Evolutionary conservation across 768 basidiomycete genomes (phyloP).

Genomic region (Lactifluus volemus): DNA sequence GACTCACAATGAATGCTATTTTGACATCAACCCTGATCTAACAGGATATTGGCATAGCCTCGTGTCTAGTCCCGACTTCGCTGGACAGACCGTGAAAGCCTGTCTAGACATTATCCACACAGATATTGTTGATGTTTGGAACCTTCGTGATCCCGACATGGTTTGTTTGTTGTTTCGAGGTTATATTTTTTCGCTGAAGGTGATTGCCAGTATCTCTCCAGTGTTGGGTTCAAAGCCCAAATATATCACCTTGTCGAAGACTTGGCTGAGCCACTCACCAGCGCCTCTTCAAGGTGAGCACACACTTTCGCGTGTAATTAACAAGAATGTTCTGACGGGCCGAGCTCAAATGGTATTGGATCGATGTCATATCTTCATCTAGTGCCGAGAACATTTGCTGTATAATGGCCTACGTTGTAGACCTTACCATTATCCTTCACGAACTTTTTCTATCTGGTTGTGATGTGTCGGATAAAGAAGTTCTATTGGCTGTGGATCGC

Average conservation of each 20-base stretch:
- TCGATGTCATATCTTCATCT: background rate
- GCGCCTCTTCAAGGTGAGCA: background rate
- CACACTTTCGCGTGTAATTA: background rate
- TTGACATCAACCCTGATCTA: background rate
- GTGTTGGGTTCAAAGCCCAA: background rate
- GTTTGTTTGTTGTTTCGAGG: background rate
- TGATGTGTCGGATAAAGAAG: background rate
- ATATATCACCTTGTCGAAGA: conserved; percentile 7
- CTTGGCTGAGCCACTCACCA: background rate
- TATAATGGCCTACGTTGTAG: conserved; percentile 7
- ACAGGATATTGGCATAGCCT: conserved; percentile 11
- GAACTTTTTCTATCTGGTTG: background rate
- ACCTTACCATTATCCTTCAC: background rate
- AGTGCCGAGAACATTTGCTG: background rate
- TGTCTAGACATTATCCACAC: background rate
- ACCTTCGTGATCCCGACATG: background rate
- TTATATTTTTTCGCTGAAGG: background rate
- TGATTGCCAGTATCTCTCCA: background rate
- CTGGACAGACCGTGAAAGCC: background rate
- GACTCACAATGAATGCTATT: background rate
- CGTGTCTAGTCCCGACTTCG: background rate
- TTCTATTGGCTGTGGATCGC: background rate
- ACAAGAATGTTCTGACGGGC: background rate
- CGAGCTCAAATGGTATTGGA: background rate
- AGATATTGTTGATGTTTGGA: conserved; percentile 1